Base-by-base conservation (phyloP, 1,284 basidiomycete species). In the Moesziomyces sp. region DNA sequence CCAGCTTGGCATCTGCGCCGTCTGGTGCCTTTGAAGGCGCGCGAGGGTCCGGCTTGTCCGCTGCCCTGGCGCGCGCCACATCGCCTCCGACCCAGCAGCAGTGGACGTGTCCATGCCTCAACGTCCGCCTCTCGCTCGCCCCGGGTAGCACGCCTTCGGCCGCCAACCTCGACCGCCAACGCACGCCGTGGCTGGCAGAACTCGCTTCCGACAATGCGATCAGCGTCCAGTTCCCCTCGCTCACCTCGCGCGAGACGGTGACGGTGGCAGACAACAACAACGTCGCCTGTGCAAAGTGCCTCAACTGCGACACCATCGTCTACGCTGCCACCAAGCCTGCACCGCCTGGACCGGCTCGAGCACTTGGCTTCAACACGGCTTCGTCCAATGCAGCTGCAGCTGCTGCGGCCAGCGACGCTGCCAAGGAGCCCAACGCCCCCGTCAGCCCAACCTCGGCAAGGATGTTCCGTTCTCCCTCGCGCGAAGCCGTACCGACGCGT, bases 31-130 rank as follows among this genome's bases (percentile, higher is more conserved):
- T 51, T 34, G 53, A 49, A 44, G 48, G 42, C 23, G 16, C 58
- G 13, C 35, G 43, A 8, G 40, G 44, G 56, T 69, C 56, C 5
- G 66, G 49, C 19, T 34, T 62, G 48, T 63, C 66, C 19, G 50
- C 61, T 38, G 67, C 58, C 34, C 40, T 62, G 43, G 48, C 52
- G 23, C 55, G 59, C 24, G 49, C 52, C 11, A 21, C 49, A 1
- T 42, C 60, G 10, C 23, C 60, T 5, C 46, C 67, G 28, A 51
- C 54, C 46, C 56, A 45, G 23, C 53, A 75, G 38, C 53, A 75
- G 44, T 71, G 68, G 73, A 61, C 67, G 4, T 75, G 68, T 46
- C 64, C 60, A 13, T 75, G 67, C 28, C 68, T 75, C 60, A 71
- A 75, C 47, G 30, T 71, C 9, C 73, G 68, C 13, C 63, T 75